These are phyloP conservation scores for Phytopythium sindhum DNA, from an alignment of 352 stramenopile species.

Conservation along the genomic window DNA sequence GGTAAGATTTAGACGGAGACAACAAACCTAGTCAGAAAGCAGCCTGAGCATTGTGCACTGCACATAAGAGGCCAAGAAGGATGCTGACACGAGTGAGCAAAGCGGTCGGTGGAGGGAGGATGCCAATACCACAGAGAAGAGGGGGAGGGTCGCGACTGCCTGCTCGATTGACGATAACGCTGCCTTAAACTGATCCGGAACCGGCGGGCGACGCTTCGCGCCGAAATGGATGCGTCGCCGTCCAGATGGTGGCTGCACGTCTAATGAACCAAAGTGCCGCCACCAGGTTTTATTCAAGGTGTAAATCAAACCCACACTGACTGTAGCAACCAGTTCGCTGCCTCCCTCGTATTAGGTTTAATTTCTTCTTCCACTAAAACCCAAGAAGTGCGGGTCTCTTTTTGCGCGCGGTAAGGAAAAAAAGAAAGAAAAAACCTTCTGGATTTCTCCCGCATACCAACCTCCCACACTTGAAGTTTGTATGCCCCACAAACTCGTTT, in stretches of 20 bases:
- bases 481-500: neutral
- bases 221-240: neutral
- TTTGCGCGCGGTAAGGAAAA: neutral
- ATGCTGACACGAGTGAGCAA: too few relatives aligned
- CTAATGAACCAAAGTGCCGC: neutral
- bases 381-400: neutral
- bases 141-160: too few relatives aligned
- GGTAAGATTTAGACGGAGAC: too few relatives aligned
- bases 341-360: neutral
- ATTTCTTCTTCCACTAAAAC: neutral
- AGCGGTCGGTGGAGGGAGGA: too few relatives aligned
- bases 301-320: neutral
- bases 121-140: too few relatives aligned
- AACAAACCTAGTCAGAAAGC: too few relatives aligned
- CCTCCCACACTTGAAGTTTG: neutral
- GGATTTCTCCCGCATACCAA: neutral
- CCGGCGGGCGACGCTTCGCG: neutral
- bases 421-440: neutral
- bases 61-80: too few relatives aligned
- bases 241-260: too few relatives aligned
- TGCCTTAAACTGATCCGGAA: neutral
- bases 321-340: too few relatives aligned
- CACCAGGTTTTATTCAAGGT: neutral
- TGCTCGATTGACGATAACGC: too few relatives aligned
- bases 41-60: too few relatives aligned